Evolutionary conservation across 108 stramenopile species (phyloP).

Genomic region (Nannochloropsis oceanica): DNA sequence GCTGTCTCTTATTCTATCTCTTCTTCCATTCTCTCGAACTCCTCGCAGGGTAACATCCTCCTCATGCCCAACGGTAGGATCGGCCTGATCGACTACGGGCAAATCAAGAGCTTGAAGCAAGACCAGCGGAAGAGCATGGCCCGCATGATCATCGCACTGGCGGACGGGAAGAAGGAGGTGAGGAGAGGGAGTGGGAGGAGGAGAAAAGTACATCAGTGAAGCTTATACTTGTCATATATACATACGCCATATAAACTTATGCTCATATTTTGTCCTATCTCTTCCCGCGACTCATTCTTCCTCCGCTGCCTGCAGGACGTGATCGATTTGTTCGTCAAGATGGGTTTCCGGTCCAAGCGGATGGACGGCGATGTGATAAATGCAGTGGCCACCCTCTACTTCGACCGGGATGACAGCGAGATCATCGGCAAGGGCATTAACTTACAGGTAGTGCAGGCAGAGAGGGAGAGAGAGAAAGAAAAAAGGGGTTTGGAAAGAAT

Average conservation of each 20-base stretch:
- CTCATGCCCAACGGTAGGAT: conserved; percentile 2
- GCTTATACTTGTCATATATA: no score
- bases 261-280: neutral
- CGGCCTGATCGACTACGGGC: conserved; percentile 23
- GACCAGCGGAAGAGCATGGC: neutral
- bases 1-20: neutral
- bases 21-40: neutral
- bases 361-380: neutral
- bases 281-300: neutral
- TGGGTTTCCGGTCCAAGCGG: neutral
- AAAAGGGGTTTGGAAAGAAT: no score
- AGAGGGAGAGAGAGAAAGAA: neutral
- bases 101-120: conserved; percentile 10
- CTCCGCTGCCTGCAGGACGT: neutral
- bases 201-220: no score
- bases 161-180: neutral
- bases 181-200: no score
- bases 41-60: conserved; percentile 3
- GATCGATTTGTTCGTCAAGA: neutral
- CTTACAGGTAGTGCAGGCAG: neutral
- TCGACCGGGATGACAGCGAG: neutral
- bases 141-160: neutral
- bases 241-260: no score
- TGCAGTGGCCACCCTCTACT: neutral
- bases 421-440: neutral